Evolutionary conservation across 202 grass and related monocot genomes (phyloP).

Genomic region (Zoysia matrella): DNA sequence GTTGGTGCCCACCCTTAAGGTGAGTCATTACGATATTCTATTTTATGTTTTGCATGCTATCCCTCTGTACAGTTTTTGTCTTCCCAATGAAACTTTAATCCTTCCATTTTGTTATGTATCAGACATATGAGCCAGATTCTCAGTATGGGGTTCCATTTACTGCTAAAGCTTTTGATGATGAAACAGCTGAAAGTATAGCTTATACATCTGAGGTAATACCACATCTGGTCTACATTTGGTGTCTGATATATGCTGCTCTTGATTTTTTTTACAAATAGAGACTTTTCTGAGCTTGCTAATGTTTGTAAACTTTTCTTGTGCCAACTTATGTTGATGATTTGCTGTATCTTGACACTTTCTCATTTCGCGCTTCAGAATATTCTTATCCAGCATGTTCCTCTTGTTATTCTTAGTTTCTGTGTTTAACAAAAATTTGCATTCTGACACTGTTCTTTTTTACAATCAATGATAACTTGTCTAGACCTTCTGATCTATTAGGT

Average conservation of each 20-base stretch:
- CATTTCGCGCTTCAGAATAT: not conserved
- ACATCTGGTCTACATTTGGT: conserved; percentile 10
- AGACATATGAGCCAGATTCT: conserved; percentile 56
- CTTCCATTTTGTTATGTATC: conserved; percentile 35
- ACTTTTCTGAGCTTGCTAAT: not conserved
- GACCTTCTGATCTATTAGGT: not conserved
- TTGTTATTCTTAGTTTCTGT: not conserved
- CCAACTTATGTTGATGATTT: not conserved
- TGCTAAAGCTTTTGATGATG: conserved; percentile 49
- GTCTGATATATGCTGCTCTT: not conserved
- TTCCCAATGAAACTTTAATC: conserved; percentile 14
- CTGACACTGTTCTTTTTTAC: not conserved
- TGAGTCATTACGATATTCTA: conserved; percentile 21
- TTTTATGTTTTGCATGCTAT: conserved; percentile 7
- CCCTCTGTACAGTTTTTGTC: not conserved
- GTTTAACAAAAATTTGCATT: conserved; percentile 1
- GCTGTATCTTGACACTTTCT: not conserved
- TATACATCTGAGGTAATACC: conserved; percentile 58
- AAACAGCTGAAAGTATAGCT: conserved; percentile 35
- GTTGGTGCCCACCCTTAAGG: conserved; percentile 40
- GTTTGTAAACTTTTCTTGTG: not conserved
- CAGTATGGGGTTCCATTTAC: conserved; percentile 48
- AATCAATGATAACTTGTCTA: conserved; percentile 13
- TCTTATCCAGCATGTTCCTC: not conserved
- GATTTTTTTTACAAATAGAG: conserved; percentile 25